Evolutionary conservation across 805 yeast species (phyloP).

Genomic region (Ogataea siamensis): DNA sequence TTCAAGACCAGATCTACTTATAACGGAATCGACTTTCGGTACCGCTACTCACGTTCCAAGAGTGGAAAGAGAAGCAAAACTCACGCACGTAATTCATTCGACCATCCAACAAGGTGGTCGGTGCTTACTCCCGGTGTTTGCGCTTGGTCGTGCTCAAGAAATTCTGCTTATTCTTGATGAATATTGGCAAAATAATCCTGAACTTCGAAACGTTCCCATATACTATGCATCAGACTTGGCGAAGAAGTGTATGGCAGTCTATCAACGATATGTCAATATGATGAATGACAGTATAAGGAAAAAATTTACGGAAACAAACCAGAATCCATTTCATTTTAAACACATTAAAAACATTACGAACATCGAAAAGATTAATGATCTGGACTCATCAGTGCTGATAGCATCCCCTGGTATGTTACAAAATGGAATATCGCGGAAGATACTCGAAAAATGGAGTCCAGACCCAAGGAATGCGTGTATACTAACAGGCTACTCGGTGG

Average conservation of each 20-base stretch:
- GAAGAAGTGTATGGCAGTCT: slow-evolving; percentile 94
- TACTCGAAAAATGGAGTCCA: slow-evolving; percentile 96
- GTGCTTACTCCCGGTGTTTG: slow-evolving; percentile 90
- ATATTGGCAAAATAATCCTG: slow-evolving; percentile 85
- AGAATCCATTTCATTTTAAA: slow-evolving; percentile 90
- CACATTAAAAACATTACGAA: slow-evolving; percentile 76
- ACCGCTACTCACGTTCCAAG: slow-evolving; percentile 96
- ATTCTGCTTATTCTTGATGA: slow-evolving; percentile 86
- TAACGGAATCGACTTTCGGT: slow-evolving; percentile 96
- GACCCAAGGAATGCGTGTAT: slow-evolving; percentile 86
- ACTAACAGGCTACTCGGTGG: slow-evolving; percentile 96
- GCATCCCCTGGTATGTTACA: slow-evolving; percentile 99
- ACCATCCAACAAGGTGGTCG: slow-evolving; percentile 88
- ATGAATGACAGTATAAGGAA: slow-evolving; percentile 90
- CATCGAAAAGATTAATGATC: slow-evolving; percentile 82
- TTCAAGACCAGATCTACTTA: slow-evolving; percentile 78
- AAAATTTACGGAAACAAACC: slow-evolving; percentile 69
- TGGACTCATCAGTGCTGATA: slow-evolving; percentile 92
- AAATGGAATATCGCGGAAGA: slow-evolving; percentile 88
- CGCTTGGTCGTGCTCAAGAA: slow-evolving; percentile 96
- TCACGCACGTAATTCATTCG: slow-evolving; percentile 79
- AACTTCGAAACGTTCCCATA: slow-evolving; percentile 76
- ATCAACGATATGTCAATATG: slow-evolving; percentile 93
- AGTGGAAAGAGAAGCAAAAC: slow-evolving; percentile 73
- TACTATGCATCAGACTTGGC: slow-evolving; percentile 94